A percentile compares a stretch with the other conserved stretches of the same genome.
These are phyloP conservation scores for Paraurostyla sp. DNA, from an alignment of 73 alveolate species.

Conservation along the genomic window DNA sequence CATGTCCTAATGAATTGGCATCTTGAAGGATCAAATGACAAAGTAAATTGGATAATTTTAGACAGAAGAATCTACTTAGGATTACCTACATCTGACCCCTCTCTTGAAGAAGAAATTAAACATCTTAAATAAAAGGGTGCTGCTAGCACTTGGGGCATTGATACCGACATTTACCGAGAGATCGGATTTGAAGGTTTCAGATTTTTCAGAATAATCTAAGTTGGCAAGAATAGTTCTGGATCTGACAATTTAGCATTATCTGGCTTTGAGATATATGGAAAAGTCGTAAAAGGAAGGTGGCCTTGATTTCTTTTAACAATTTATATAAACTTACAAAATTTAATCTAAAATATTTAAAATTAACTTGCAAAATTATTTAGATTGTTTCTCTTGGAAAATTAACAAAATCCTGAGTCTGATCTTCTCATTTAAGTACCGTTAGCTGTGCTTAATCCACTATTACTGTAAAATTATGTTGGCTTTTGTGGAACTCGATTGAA, in stretches of 20 bases:
- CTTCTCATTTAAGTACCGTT: no score
- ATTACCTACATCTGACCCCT: not conserved
- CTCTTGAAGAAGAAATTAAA: constrained; percentile 59
- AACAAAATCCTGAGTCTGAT: no score
- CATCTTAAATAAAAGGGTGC: constrained; percentile 68
- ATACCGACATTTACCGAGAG: constrained; percentile 59
- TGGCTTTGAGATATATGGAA: constrained; percentile 97
- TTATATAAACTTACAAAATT: no score
- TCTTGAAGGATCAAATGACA: constrained; percentile 95
- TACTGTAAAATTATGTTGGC: no score
- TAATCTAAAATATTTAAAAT: no score
- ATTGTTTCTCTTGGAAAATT: no score
- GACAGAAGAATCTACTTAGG: constrained; percentile 90
- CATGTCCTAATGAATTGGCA: constrained; percentile 96
- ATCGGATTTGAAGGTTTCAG: constrained; percentile 86
- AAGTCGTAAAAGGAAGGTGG: constrained; percentile 59
- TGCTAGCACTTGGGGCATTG: constrained; percentile 94
- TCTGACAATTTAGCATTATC: constrained; percentile 90
- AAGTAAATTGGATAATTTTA: constrained; percentile 85
- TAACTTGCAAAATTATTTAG: no score
- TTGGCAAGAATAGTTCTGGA: constrained; percentile 93
- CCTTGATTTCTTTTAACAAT: constrained; percentile 11
- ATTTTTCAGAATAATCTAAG: constrained; percentile 89
- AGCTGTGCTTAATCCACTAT: no score
- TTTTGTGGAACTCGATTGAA: no score